Base-by-base conservation (phyloP, 2,329 filamentous ascomycete genomes). In the Elsinoe necatrix region DNA sequence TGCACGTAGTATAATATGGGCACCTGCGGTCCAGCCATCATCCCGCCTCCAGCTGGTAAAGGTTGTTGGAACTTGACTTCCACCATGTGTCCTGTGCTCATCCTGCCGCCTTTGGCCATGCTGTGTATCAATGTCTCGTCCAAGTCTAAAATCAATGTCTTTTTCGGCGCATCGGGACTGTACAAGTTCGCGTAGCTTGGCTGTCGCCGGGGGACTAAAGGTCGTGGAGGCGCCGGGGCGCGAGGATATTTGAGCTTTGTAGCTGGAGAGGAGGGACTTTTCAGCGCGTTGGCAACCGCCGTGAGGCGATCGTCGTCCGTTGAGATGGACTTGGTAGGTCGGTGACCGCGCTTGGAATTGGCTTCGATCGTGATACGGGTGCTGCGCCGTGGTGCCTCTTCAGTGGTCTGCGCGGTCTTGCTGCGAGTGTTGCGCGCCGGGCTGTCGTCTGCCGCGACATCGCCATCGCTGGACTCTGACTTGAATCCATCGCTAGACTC, bases 1-100 rank as follows among this genome's bases (percentile, higher is more conserved):
- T 98, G 93, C 54, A 98, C 93, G 76, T 96, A 98, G 75, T 98
- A 98, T 60, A 98, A 74, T 63, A 98, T 97, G 0, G 93, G 93
- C 68, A 98, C 91, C 67, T 95, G 92, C 39, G 90, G 89, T 6
- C 87, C 89, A 23, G 88, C 74, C 18, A 82, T 76, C 63, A 84
- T 80, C 23, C 85, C 84, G 29, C 82, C 83, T 48, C 82, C 80
- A 56, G 82, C 84, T 37, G 34, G 34, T 43, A 89, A 80, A 74
- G 60, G 83, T 11, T 57, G 57, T 41, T 57, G 55, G 20, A 61
- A 56, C 35, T 58, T 85, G 85, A 98, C 93, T 74, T 98, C 93
- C 54, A 98, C 91, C 93, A 98, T 98, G 73, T 98, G 93, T 16
- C 93, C 93, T 18, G 89, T 92, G 65, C 89, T 92, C 85, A 95